Evolutionary conservation across 1,284 basidiomycete genomes (phyloP).

Genomic region (Ceraceosorus guamensis): DNA sequence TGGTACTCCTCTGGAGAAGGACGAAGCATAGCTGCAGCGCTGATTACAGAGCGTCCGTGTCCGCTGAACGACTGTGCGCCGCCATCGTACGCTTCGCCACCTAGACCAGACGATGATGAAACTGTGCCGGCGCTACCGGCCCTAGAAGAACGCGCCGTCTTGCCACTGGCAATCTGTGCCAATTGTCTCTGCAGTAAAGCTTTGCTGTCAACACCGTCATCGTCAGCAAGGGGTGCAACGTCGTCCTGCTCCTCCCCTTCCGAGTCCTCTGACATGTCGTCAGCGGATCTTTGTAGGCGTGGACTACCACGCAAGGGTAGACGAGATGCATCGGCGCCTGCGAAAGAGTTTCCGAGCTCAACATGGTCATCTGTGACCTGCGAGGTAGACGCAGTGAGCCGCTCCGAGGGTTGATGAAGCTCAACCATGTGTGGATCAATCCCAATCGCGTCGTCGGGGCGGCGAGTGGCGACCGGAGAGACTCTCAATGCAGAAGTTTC

Average conservation of each 20-base stretch:
- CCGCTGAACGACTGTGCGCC: not conserved
- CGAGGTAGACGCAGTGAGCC: not conserved
- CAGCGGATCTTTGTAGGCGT: not conserved
- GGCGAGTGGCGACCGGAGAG: not conserved
- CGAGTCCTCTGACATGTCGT: conserved; percentile 8
- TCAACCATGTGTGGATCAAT: conserved; percentile 27
- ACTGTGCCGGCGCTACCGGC: too few relatives aligned
- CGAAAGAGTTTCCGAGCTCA: conserved; percentile 9
- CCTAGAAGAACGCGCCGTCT: too few relatives aligned
- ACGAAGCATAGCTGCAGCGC: conserved; percentile 10
- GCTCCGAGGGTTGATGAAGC: conserved; percentile 1
- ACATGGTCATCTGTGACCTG: conserved; percentile 2
- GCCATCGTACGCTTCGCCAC: not conserved
- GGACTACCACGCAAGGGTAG: not conserved
- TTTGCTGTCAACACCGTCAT: conserved; percentile 17
- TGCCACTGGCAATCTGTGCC: too few relatives aligned
- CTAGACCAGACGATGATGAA: too few relatives aligned
- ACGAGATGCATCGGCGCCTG: not conserved
- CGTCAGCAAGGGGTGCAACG: conserved; percentile 11
- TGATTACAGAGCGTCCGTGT: not conserved
- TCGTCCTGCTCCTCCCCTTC: conserved; percentile 15
- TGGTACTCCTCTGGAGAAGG: conserved; percentile 69
- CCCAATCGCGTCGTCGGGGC: conserved; percentile 15
- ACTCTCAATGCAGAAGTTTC: not conserved
- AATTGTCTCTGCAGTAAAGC: not conserved